These are phyloP conservation scores for Ramaria sp. DNA, from an alignment of 768 basidiomycete genomes.

Conservation along the genomic window DNA sequence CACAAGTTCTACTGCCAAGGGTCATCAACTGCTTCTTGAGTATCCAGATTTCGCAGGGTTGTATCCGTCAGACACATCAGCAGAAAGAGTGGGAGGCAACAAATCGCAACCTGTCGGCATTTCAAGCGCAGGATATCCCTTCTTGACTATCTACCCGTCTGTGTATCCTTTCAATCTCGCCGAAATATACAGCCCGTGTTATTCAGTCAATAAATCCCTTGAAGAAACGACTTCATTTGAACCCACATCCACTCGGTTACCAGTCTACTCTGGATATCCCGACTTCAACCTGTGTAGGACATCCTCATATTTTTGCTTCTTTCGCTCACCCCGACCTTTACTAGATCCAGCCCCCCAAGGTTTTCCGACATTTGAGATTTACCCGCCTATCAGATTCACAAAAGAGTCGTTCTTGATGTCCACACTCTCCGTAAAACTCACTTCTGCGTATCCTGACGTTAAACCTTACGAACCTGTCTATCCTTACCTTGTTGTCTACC, in stretches of 20 bases:
- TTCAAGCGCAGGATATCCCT: constrained; percentile 26
- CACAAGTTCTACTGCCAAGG: not conserved
- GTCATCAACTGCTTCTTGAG: not conserved
- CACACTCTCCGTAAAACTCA: not conserved
- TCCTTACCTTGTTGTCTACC: constrained; percentile 18
- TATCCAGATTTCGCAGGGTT: not conserved
- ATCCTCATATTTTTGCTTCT: not conserved
- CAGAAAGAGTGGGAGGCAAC: not conserved
- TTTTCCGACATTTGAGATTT: constrained; percentile 19
- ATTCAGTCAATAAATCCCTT: not conserved
- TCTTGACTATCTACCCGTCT: constrained; percentile 31
- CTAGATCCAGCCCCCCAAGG: constrained; percentile 5
- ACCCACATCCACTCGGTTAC: not conserved
- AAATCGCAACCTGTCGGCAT: constrained; percentile 4
- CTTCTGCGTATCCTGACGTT: constrained; percentile 21
- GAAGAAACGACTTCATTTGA: not conserved
- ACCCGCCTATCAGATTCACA: constrained; percentile 11
- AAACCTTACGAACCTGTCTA: constrained; percentile 22
- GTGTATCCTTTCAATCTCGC: constrained; percentile 1
- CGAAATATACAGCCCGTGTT: not conserved
- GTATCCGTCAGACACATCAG: not conserved
- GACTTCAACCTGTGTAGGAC: constrained; percentile 11
- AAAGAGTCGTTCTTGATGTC: not conserved
- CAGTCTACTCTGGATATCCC: constrained; percentile 9
- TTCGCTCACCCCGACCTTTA: not conserved